These are phyloP conservation scores for Cryphonectria naterciae DNA, from an alignment of 2,329 filamentous ascomycete species.

Conservation along the genomic window DNA sequence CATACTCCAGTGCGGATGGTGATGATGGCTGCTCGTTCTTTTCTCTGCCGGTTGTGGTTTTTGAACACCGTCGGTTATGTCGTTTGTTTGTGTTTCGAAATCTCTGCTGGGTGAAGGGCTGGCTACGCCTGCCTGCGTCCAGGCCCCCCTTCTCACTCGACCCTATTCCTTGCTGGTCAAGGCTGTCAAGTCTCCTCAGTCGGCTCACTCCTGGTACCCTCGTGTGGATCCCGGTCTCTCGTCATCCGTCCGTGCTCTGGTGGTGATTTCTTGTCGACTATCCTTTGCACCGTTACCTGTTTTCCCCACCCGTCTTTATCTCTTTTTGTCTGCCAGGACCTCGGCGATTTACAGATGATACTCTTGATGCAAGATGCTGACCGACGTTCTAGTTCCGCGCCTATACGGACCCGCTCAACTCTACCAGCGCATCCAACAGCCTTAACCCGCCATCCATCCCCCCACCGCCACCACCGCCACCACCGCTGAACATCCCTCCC, in stretches of 20 bases:
- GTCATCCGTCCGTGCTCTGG: slow-evolving; percentile 7
- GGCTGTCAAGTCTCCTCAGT: background rate
- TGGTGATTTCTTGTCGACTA: background rate
- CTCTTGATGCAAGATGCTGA: slow-evolving; percentile 13
- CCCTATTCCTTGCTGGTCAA: slow-evolving; percentile 12
- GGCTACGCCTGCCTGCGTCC: slow-evolving; percentile 19
- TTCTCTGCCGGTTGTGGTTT: background rate
- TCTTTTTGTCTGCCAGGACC: slow-evolving; percentile 13
- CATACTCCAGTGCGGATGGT: background rate
- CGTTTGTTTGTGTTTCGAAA: slow-evolving; percentile 11
- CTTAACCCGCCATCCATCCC: slow-evolving; percentile 62
- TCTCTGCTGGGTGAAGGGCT: slow-evolving; percentile 13
- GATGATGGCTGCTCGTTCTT: slow-evolving; percentile 8
- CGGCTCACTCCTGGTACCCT: background rate
- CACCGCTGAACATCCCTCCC: slow-evolving; percentile 82
- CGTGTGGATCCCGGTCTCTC: background rate
- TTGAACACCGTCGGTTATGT: slow-evolving; percentile 2
- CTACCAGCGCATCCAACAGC: slow-evolving; percentile 38
- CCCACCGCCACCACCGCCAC: slow-evolving; percentile 68
- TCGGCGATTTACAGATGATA: background rate
- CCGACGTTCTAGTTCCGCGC: slow-evolving; percentile 56
- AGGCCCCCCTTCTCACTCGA: background rate
- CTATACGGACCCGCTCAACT: slow-evolving; percentile 60
- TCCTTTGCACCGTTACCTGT: background rate
- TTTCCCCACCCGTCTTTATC: slow-evolving; percentile 3